These are phyloP conservation scores for Singerocomus inundabilis DNA, from an alignment of 1,284 basidiomycete species.

Conservation along the genomic window DNA sequence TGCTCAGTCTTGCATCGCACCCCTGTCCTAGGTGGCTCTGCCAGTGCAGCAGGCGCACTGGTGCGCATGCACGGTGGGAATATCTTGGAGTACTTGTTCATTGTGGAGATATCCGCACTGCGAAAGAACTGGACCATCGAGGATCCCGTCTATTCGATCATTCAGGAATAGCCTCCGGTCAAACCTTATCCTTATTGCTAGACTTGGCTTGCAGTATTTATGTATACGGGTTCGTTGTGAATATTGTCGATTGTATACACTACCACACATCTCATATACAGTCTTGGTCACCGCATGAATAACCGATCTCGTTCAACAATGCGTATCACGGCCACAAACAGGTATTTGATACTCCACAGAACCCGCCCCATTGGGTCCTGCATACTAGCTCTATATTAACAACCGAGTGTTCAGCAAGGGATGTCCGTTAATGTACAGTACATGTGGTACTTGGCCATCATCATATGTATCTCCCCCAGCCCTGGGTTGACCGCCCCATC, in stretches of 20 bases:
- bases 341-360: not conserved
- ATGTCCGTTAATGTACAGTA: slow-evolving; percentile 76
- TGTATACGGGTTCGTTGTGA: not conserved
- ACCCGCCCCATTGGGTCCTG: not conserved
- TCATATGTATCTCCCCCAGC: slow-evolving; percentile 11
- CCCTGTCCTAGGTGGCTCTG: slow-evolving; percentile 75
- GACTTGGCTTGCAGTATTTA: slow-evolving; percentile 9
- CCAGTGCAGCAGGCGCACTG: slow-evolving; percentile 90
- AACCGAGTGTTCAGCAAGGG: slow-evolving; percentile 74
- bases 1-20: slow-evolving; percentile 1
- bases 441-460: slow-evolving; percentile 35
- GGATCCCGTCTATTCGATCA: slow-evolving; percentile 85
- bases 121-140: slow-evolving; percentile 53
- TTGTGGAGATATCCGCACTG: slow-evolving; percentile 74
- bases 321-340: too few relatives aligned
- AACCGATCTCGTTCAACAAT: too few relatives aligned
- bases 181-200: slow-evolving; percentile 20
- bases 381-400: slow-evolving; percentile 43
- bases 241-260: not conserved
- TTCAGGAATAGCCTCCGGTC: slow-evolving; percentile 60
- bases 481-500: slow-evolving; percentile 30
- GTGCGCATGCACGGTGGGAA: slow-evolving; percentile 81
- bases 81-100: slow-evolving; percentile 92
- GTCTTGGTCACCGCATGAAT: too few relatives aligned
- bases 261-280: too few relatives aligned